Conservation (phyloP, 768 basidiomycete species). For the Boletus insuetus region DNA sequence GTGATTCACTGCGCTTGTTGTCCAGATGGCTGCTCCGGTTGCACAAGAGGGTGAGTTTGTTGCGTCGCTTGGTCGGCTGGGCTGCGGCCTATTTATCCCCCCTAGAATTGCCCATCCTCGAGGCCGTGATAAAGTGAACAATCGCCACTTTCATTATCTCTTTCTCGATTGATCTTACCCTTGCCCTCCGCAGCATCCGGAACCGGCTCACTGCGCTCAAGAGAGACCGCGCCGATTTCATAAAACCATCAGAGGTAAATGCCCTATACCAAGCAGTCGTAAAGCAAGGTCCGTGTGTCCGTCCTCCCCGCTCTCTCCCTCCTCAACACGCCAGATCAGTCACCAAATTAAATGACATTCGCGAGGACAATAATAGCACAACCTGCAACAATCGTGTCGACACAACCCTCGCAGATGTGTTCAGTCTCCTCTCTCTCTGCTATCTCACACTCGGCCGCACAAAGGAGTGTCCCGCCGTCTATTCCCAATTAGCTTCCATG, state of each 20-base stretch:
- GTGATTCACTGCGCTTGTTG: neutral
- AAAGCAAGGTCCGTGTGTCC: constrained; percentile 70
- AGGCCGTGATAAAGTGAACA: constrained; percentile 83
- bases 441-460: constrained; percentile 98
- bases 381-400: constrained; percentile 88
- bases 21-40: constrained; percentile 62
- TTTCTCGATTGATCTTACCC: constrained; percentile 16
- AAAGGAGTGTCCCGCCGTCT: constrained; percentile 90
- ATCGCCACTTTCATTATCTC: too few species aligned
- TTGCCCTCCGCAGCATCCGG: constrained; percentile 63
- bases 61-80: neutral
- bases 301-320: neutral
- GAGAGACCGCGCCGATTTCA: constrained; percentile 89
- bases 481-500: constrained; percentile 96
- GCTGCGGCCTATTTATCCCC: constrained; percentile 23
- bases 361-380: constrained; percentile 65
- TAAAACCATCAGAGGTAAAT: constrained; percentile 91
- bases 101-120: constrained; percentile 89
- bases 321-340: constrained; percentile 44
- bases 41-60: constrained; percentile 67
- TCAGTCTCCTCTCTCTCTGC: constrained; percentile 91
- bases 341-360: constrained; percentile 86
- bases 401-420: constrained; percentile 94
- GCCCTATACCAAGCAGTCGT: constrained; percentile 90
- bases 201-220: constrained; percentile 93